Conservation (phyloP, 345 rosid genomes). For the Aethionema arabicum region DNA sequence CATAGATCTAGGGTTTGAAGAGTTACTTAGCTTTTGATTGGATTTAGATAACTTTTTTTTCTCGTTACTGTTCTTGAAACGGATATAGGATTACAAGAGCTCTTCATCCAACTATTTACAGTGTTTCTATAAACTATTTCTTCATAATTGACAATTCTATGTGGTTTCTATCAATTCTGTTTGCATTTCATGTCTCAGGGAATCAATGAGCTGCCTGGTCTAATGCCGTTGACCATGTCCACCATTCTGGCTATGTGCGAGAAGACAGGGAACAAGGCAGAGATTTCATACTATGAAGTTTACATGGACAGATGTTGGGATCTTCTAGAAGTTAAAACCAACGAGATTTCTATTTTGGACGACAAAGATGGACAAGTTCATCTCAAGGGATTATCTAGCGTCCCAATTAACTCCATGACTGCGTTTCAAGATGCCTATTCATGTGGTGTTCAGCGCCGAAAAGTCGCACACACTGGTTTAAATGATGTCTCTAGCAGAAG, state of each 20-base stretch:
- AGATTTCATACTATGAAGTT: conserved; percentile 87
- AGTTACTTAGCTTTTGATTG: background rate
- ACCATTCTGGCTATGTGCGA: conserved; percentile 55
- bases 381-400: conserved; percentile 68
- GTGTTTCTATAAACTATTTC: background rate
- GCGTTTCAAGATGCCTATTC: conserved; percentile 59
- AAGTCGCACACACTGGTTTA: conserved; percentile 76
- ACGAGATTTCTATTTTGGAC: conserved; percentile 62
- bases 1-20: background rate
- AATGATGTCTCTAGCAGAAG: conserved; percentile 94
- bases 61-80: no score
- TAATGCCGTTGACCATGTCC: conserved; percentile 76
- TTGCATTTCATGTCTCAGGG: conserved; percentile 54
- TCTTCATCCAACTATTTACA: background rate
- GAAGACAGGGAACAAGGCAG: conserved; percentile 47
- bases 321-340: conserved; percentile 55
- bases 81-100: background rate
- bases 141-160: background rate
- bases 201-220: conserved; percentile 53
- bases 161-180: conserved; percentile 5
- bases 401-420: conserved; percentile 55
- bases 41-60: background rate
- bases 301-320: conserved; percentile 93
- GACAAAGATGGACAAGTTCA: conserved; percentile 75
- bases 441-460: conserved; percentile 62